These are phyloP conservation scores for Metrosideros polymorpha DNA, from an alignment of 441 rosid species.

Conservation along the genomic window DNA sequence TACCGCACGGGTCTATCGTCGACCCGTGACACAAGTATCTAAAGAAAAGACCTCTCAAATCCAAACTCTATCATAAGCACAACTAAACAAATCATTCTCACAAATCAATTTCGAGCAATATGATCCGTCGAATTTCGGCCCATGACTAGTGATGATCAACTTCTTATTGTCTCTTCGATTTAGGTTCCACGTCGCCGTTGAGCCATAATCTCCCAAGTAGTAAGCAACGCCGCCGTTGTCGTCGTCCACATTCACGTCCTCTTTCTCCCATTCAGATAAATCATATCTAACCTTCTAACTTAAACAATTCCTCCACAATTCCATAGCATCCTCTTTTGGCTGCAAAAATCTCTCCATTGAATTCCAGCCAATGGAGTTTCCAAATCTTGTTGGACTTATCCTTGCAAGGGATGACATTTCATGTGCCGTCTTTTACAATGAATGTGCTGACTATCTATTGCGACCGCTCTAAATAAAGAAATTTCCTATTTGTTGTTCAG, in stretches of 20 bases:
- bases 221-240: background rate
- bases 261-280: background rate
- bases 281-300: background rate
- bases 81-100: background rate
- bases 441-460: too few relatives aligned
- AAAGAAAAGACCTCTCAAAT: too few relatives aligned
- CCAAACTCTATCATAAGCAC: background rate
- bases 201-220: background rate
- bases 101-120: background rate
- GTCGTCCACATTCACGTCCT: fast-evolving
- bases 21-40: too few relatives aligned
- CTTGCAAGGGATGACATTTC: background rate
- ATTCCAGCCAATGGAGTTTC: background rate
- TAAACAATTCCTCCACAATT: background rate
- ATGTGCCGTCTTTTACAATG: background rate
- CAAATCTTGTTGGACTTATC: background rate
- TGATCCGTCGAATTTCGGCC: background rate
- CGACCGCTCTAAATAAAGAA: too few relatives aligned
- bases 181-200: background rate
- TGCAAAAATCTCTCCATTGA: background rate
- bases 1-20: too few relatives aligned
- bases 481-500: too few relatives aligned
- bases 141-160: background rate
- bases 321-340: background rate
- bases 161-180: background rate